Percentiles rank a stretch among this genome's conserved stretches.
Evolutionary conservation across 2,329 filamentous ascomycete genomes (phyloP).

Genomic region (Elsinoe necatrix): DNA sequence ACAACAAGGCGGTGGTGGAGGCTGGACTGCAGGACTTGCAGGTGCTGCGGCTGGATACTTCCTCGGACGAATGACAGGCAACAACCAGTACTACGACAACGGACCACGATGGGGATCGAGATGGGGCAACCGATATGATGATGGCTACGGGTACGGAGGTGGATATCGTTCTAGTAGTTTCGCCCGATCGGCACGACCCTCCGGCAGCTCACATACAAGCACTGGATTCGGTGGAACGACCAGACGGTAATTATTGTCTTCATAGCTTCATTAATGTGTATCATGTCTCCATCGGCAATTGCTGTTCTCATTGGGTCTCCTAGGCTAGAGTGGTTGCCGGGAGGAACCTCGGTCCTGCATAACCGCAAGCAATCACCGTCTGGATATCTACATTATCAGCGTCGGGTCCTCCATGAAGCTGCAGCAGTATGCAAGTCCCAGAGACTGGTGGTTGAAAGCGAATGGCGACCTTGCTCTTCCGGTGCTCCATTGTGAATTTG

Average conservation of each 20-base stretch:
- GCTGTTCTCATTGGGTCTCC: not conserved
- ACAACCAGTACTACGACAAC: slow-evolving; percentile 16
- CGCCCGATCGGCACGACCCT: not conserved
- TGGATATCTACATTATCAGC: slow-evolving; percentile 83
- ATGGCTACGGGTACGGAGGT: slow-evolving; percentile 16
- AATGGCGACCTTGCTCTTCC: not conserved
- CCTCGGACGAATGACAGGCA: slow-evolving; percentile 39
- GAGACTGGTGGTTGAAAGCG: slow-evolving; percentile 34
- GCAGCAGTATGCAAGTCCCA: slow-evolving; percentile 75
- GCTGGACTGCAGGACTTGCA: slow-evolving; percentile 61
- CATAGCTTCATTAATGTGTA: not conserved
- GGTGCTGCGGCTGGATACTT: slow-evolving; percentile 63
- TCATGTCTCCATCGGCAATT: not conserved
- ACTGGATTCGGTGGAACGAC: slow-evolving; percentile 31
- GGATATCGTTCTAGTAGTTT: not conserved
- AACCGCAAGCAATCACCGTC: slow-evolving; percentile 73
- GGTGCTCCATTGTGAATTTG: not conserved
- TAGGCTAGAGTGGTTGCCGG: not conserved
- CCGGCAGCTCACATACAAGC: slow-evolving; percentile 15
- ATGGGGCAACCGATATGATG: slow-evolving; percentile 20
- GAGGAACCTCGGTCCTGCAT: slow-evolving; percentile 61
- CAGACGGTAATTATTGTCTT: slow-evolving; percentile 20
- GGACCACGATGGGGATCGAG: slow-evolving; percentile 16
- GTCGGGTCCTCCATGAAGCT: slow-evolving; percentile 75
- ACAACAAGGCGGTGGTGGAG: slow-evolving; percentile 53